Percentiles rank a stretch among this genome's conserved stretches.
phyloP scores from a whole-genome alignment of 2,329 filamentous ascomycete genomes.

The Onygenales sp. region DNA sequence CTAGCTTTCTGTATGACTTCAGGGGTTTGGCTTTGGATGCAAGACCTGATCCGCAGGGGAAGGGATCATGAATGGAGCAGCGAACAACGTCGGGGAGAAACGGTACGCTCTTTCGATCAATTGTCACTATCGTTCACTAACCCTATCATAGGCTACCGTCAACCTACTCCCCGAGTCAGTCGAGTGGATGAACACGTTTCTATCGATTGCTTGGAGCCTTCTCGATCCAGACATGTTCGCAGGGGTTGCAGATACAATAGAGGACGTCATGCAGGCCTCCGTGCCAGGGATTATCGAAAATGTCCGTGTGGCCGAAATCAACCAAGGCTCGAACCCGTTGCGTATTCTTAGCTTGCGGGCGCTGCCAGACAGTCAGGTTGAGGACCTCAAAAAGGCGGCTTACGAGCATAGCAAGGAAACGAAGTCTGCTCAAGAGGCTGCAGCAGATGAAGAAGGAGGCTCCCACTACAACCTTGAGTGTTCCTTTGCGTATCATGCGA shows the following conservation, averaged over 20 bases:
- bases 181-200: slow-evolving; percentile 88
- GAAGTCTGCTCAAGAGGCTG: slow-evolving; percentile 78
- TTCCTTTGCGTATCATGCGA: slow-evolving; percentile 83
- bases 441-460: slow-evolving; percentile 80
- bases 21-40: slow-evolving; percentile 81
- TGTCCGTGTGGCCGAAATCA: slow-evolving; percentile 88
- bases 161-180: slow-evolving; percentile 91
- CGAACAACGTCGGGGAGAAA: slow-evolving; percentile 75
- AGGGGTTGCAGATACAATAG: slow-evolving; percentile 82
- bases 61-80: slow-evolving; percentile 79
- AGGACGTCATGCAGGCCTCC: slow-evolving; percentile 95
- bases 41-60: slow-evolving; percentile 74
- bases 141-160: slow-evolving; percentile 52
- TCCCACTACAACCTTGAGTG: slow-evolving; percentile 90
- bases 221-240: slow-evolving; percentile 93
- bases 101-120: slow-evolving; percentile 33
- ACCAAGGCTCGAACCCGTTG: slow-evolving; percentile 83
- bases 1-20: slow-evolving; percentile 62
- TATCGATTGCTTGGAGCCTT: slow-evolving; percentile 78
- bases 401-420: slow-evolving; percentile 67
- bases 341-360: slow-evolving; percentile 80
- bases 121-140: not conserved
- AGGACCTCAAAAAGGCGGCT: slow-evolving; percentile 72
- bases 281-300: slow-evolving; percentile 88
- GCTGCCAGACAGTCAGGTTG: slow-evolving; percentile 70